A percentile compares a stretch with the other conserved stretches of the same genome.
Conservation (phyloP, 352 stramenopile genomes). For the Globisporangium nagaii region DNA sequence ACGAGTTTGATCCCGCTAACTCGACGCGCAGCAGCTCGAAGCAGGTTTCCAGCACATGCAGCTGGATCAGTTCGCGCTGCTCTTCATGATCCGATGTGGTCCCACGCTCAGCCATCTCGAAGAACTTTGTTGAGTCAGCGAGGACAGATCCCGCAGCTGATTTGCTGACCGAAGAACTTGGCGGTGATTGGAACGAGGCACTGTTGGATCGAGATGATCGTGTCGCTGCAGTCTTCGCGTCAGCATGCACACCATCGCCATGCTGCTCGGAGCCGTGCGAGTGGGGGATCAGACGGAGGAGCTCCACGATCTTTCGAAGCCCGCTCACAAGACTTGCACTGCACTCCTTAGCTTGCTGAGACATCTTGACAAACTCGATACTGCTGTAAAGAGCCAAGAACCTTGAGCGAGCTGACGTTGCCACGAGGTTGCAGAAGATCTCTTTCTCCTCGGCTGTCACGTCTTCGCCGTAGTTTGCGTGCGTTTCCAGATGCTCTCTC, state of each 20-base stretch:
- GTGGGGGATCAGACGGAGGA: slow-evolving; percentile 23
- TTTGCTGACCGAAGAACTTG: neutral
- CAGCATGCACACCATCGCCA: neutral
- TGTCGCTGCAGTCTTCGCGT: neutral
- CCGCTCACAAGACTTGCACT: slow-evolving; percentile 15
- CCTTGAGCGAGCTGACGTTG: slow-evolving; percentile 21
- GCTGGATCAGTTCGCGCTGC: slow-evolving; percentile 31
- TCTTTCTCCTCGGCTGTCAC: slow-evolving; percentile 44
- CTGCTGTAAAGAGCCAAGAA: slow-evolving; percentile 40
- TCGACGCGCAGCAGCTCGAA: slow-evolving; percentile 32
- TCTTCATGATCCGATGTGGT: neutral
- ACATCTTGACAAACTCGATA: slow-evolving; percentile 24
- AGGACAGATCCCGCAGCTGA: slow-evolving; percentile 4
- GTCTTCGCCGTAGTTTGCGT: slow-evolving; percentile 41
- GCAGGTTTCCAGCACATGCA: slow-evolving; percentile 47
- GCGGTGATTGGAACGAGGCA: neutral
- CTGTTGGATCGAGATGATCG: slow-evolving; percentile 6
- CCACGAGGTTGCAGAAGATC: slow-evolving; percentile 57
- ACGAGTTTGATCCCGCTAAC: slow-evolving; percentile 18
- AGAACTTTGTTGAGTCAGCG: slow-evolving; percentile 24
- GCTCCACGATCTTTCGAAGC: slow-evolving; percentile 24
- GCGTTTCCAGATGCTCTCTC: slow-evolving; percentile 35
- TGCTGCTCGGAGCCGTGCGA: neutral
- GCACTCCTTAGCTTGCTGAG: slow-evolving; percentile 24
- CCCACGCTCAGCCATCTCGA: slow-evolving; percentile 10